A percentile compares a stretch with the other conserved stretches of the same genome.
Evolutionary conservation across 208 protist genomes (phyloP).

Genomic region (Acanthamoeba sp.): DNA sequence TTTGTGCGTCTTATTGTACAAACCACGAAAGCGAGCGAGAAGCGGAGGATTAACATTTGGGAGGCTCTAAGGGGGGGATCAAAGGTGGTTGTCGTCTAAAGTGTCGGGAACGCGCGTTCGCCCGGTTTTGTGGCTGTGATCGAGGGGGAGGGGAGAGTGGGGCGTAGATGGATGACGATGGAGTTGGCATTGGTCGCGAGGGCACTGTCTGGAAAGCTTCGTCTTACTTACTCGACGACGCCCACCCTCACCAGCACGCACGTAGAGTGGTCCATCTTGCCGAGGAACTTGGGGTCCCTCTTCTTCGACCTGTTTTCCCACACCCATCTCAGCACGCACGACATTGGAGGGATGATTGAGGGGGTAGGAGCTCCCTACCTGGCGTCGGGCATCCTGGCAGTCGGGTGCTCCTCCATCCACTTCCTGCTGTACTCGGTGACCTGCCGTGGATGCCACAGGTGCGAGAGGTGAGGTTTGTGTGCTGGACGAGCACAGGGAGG

Average conservation of each 20-base stretch:
- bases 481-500: not conserved
- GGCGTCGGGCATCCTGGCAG: conserved; percentile 75
- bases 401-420: conserved; percentile 82
- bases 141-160: too few relatives aligned
- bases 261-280: conserved; percentile 84
- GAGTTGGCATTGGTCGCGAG: too few relatives aligned
- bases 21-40: not conserved
- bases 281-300: conserved; percentile 76
- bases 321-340: not conserved
- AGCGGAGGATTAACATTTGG: too few relatives aligned
- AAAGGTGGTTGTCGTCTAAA: too few relatives aligned
- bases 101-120: too few relatives aligned
- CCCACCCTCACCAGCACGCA: conserved; percentile 66
- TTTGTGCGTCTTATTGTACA: not conserved
- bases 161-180: too few relatives aligned
- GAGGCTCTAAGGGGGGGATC: too few relatives aligned
- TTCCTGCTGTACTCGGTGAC: conserved; percentile 79
- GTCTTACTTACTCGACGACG: not conserved
- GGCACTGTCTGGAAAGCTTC: too few relatives aligned
- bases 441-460: not conserved
- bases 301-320: conserved; percentile 22
- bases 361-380: too few relatives aligned
- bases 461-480: too few relatives aligned
- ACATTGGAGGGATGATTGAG: not conserved
- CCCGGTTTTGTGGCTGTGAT: too few relatives aligned